Conservation (phyloP, 805 yeast genomes). For the Jamesozyma lodderae region DNA sequence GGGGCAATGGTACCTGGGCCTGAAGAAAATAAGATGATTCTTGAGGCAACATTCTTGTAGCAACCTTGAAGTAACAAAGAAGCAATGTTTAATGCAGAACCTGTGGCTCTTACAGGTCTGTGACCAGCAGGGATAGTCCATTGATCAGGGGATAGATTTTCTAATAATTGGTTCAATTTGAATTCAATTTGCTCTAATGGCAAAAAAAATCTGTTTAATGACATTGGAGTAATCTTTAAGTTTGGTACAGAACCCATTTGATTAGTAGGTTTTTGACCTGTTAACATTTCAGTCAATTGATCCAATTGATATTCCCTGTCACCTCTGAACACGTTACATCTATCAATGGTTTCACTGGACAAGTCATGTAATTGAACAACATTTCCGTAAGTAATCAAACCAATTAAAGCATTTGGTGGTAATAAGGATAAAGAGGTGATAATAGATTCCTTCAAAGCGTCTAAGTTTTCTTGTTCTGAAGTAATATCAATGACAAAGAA, state of each 20-base stretch:
- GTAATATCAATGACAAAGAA: slow-evolving; percentile 81
- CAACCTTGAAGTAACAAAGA: slow-evolving; percentile 72
- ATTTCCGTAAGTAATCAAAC: slow-evolving; percentile 77
- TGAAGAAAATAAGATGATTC: slow-evolving; percentile 82
- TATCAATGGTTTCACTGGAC: slow-evolving; percentile 55
- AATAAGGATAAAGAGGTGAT: slow-evolving; percentile 65
- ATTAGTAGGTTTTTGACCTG: slow-evolving; percentile 42
- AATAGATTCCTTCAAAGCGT: slow-evolving; percentile 73
- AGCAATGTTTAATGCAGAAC: slow-evolving; percentile 84
- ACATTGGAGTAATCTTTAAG: slow-evolving; percentile 33
- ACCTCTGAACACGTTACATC: slow-evolving; percentile 80
- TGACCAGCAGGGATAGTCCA: slow-evolving; percentile 84
- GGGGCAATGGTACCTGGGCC: slow-evolving; percentile 96
- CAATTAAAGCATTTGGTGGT: slow-evolving; percentile 85
- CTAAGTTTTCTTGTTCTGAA: slow-evolving; percentile 80
- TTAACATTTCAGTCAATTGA: slow-evolving; percentile 52
- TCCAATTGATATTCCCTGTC: slow-evolving; percentile 64
- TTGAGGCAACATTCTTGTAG: slow-evolving; percentile 77
- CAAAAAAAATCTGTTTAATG: slow-evolving; percentile 54
- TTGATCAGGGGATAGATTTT: slow-evolving; percentile 66
- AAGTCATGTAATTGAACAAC: slow-evolving; percentile 86
- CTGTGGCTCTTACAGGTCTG: slow-evolving; percentile 86
- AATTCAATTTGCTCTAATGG: slow-evolving; percentile 75
- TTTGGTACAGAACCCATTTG: slow-evolving; percentile 24
- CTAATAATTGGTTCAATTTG: slow-evolving; percentile 70